These are phyloP conservation scores for Cylindrodendrum hubeiense DNA, from an alignment of 2,329 filamentous ascomycete genomes.

Conservation along the genomic window DNA sequence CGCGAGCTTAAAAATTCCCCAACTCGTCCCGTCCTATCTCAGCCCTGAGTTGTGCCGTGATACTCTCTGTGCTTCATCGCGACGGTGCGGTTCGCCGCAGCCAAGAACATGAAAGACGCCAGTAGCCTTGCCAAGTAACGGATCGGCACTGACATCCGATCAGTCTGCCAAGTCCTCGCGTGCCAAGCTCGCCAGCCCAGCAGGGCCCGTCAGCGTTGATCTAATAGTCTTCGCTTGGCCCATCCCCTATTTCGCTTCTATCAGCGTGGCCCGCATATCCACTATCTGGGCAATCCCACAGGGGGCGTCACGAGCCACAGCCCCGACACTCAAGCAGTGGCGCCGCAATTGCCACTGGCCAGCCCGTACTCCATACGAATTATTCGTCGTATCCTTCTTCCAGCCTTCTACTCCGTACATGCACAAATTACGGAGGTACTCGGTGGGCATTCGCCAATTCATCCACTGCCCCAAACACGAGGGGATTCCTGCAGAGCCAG, in stretches of 20 bases:
- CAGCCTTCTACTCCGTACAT: too few relatives aligned
- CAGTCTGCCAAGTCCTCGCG: slow-evolving; percentile 34
- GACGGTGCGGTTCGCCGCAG: neutral
- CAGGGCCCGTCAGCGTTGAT: neutral
- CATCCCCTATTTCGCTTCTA: slow-evolving; percentile 5
- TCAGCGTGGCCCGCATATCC: neutral
- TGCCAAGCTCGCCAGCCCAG: slow-evolving; percentile 34
- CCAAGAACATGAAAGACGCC: slow-evolving; percentile 11
- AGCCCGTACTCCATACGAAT: neutral
- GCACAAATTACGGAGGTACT: neutral
- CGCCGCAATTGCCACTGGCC: neutral
- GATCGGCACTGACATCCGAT: slow-evolving; percentile 45
- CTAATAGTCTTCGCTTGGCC: neutral
- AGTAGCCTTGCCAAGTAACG: slow-evolving; percentile 40
- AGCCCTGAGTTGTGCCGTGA: neutral
- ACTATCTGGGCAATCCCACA: slow-evolving; percentile 9
- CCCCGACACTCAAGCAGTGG: neutral
- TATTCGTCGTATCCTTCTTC: neutral
- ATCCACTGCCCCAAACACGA: neutral
- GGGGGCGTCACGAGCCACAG: neutral
- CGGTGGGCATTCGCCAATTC: neutral
- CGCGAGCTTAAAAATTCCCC: slow-evolving; percentile 19
- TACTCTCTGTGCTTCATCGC: neutral
- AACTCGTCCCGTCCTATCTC: neutral
- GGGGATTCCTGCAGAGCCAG: neutral